These are phyloP conservation scores for Trapa bicornis DNA, from an alignment of 345 rosid species.

Conservation along the genomic window DNA sequence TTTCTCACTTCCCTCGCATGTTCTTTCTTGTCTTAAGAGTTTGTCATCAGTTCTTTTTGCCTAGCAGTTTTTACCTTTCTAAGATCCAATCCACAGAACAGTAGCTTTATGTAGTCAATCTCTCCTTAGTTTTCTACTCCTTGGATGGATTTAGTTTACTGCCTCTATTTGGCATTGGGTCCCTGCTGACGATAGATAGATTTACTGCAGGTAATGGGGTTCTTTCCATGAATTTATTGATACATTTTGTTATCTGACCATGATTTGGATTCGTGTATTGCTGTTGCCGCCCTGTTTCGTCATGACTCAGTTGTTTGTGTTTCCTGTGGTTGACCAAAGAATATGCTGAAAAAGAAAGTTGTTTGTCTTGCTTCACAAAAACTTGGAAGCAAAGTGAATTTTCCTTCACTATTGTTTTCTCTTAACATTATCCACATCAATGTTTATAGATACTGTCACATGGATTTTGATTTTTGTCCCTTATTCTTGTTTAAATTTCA, in stretches of 20 bases:
- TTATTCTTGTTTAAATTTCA: not conserved
- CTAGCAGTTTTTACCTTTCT: not conserved
- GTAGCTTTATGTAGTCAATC: slow-evolving; percentile 5
- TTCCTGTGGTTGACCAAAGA: not conserved
- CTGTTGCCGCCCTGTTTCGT: not conserved
- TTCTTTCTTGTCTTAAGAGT: slow-evolving; percentile 9
- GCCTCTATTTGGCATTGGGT: not conserved
- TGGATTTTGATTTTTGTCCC: not conserved
- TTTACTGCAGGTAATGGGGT: not conserved
- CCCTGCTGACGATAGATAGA: not conserved
- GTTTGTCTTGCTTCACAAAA: not conserved
- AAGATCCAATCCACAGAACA: not conserved
- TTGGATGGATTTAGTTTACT: not conserved
- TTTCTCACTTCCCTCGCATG: slow-evolving; percentile 33
- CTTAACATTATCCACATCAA: not conserved
- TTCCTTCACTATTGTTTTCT: not conserved
- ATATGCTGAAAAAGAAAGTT: not conserved
- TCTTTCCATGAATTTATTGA: not conserved
- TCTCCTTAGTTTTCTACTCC: not conserved
- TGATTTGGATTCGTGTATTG: not conserved
- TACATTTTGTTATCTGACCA: not conserved
- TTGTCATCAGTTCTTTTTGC: slow-evolving; percentile 2
- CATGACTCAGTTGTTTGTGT: not conserved
- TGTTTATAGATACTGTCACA: not conserved
- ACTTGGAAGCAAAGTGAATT: not conserved